Evolutionary conservation across 2,329 filamentous ascomycete species (phyloP).

Genomic region (Neoarthrinium moseri): DNA sequence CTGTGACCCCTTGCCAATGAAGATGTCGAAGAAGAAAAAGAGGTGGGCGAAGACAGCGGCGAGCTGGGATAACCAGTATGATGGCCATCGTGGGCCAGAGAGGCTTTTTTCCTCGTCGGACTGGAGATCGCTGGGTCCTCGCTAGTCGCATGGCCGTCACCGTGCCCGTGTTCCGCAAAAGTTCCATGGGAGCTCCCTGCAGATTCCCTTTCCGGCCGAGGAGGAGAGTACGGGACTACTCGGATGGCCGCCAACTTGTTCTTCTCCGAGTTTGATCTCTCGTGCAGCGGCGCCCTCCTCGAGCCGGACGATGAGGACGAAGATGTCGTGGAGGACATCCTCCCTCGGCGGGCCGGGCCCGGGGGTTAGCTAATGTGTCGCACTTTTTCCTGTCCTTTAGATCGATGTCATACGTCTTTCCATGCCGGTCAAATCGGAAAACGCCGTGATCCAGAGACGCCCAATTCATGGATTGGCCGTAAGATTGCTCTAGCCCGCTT

Average conservation of each 20-base stretch:
- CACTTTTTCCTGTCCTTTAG: too few species aligned
- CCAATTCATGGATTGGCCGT: neutral
- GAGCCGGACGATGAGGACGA: constrained; percentile 22
- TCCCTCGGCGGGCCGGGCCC: constrained; percentile 22
- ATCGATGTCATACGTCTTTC: neutral
- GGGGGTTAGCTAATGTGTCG: constrained; percentile 13
- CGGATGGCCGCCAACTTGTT: constrained; percentile 41
- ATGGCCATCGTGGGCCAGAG: constrained; percentile 21
- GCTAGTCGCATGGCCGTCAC: constrained; percentile 14
- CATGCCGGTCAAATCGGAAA: neutral
- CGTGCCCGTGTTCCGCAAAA: constrained; percentile 14
- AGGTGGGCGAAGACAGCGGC: constrained; percentile 32
- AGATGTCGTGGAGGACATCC: constrained; percentile 30
- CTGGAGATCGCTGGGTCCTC: constrained; percentile 16
- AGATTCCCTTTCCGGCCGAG: constrained; percentile 24
- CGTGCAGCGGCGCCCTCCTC: constrained; percentile 32
- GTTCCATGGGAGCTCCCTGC: constrained; percentile 18
- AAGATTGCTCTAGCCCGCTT: neutral
- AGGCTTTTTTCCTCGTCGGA: constrained; percentile 19
- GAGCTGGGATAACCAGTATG: constrained; percentile 26
- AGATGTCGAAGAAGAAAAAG: constrained; percentile 25
- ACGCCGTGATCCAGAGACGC: neutral
- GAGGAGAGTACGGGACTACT: constrained; percentile 48
- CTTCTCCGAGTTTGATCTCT: constrained; percentile 40
- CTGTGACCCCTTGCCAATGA: constrained; percentile 36